Conservation (phyloP, 2,329 filamentous ascomycete genomes). For the Cytospora paraplurivora region DNA sequence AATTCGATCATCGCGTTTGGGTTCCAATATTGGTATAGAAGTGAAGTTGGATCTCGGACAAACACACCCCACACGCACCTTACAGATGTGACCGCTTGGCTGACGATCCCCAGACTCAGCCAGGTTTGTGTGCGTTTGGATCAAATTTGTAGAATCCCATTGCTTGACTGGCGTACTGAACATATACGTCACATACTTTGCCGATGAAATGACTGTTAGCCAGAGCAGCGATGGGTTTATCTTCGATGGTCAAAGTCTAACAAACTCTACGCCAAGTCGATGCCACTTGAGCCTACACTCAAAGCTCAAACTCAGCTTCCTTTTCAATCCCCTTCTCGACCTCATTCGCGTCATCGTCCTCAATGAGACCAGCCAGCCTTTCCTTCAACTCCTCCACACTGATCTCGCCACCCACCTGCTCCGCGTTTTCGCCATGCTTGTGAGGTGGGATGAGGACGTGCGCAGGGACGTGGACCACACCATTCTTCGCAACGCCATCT, state of each 20-base stretch:
- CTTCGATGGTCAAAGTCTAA: neutral
- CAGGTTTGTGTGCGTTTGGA: too few relatives aligned
- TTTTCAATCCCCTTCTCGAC: neutral
- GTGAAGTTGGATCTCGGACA: too few relatives aligned
- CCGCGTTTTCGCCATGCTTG: conserved; percentile 44
- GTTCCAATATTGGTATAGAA: too few relatives aligned
- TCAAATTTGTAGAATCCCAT: neutral
- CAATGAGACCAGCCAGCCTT: conserved; percentile 50
- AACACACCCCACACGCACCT: too few relatives aligned
- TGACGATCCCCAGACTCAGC: too few relatives aligned
- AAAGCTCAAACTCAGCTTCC: conserved; percentile 20
- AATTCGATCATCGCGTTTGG: too few relatives aligned
- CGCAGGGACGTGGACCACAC: conserved; percentile 77
- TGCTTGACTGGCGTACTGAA: neutral
- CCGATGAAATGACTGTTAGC: neutral
- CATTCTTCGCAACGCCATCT: conserved; percentile 75
- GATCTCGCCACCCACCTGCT: conserved; percentile 51
- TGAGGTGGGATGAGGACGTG: conserved; percentile 77
- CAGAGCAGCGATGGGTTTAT: too few relatives aligned
- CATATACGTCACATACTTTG: neutral
- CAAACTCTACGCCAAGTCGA: too few relatives aligned
- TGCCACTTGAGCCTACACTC: neutral
- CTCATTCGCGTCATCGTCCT: conserved; percentile 32
- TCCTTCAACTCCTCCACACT: conserved; percentile 63
- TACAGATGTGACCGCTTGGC: too few relatives aligned